Evolutionary conservation across 129 eudicot species (phyloP).

Genomic region (Apium graveolens): DNA sequence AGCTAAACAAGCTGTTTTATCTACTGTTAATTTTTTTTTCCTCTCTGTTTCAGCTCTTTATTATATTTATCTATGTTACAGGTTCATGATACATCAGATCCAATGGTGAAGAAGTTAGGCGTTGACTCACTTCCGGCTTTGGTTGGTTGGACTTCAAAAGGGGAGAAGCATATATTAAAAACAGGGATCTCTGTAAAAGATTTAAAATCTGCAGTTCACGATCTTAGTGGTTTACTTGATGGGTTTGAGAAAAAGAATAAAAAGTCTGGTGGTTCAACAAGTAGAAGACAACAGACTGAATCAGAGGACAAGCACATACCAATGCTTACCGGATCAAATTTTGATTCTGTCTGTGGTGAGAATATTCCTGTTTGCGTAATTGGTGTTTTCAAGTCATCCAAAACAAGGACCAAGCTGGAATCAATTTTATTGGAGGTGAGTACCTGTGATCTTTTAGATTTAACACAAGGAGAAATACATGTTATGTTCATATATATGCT

Average conservation of each 20-base stretch:
- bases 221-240: slow-evolving; percentile 50
- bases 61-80: slow-evolving; percentile 2
- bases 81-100: slow-evolving; percentile 78
- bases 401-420: slow-evolving; percentile 49
- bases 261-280: slow-evolving; percentile 44
- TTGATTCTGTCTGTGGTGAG: slow-evolving; percentile 58
- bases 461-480: neutral
- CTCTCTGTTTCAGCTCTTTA: neutral
- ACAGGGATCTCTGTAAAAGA: slow-evolving; percentile 73
- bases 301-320: slow-evolving; percentile 37
- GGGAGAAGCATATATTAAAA: slow-evolving; percentile 66
- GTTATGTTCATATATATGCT: neutral
- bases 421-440: slow-evolving; percentile 53
- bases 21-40: neutral
- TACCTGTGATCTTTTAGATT: neutral
- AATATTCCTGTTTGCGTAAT: slow-evolving; percentile 72
- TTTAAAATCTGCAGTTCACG: slow-evolving; percentile 68
- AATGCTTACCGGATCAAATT: slow-evolving; percentile 50
- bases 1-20: neutral
- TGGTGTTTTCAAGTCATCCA: slow-evolving; percentile 67
- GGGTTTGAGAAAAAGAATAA: slow-evolving; percentile 71
- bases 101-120: slow-evolving; percentile 41
- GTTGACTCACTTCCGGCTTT: slow-evolving; percentile 78
- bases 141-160: slow-evolving; percentile 88
- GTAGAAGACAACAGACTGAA: slow-evolving; percentile 31